phyloP scores from a whole-genome alignment of 2,329 filamentous ascomycete genomes.

The Aureobasidium pullulans region DNA sequence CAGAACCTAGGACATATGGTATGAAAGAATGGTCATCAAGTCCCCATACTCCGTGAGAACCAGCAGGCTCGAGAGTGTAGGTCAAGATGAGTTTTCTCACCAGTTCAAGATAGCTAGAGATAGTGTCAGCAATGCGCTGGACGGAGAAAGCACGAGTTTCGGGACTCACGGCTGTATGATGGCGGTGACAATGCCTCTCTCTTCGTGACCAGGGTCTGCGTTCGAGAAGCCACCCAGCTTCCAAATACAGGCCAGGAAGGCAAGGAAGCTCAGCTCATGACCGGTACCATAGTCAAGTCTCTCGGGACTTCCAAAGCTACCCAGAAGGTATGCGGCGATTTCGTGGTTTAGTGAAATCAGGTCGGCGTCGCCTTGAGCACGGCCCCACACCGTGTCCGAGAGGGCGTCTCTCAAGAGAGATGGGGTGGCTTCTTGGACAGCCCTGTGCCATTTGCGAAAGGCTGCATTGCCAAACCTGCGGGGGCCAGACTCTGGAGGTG shows the following conservation, averaged over 20 bases:
- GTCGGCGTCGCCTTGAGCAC: slow-evolving; percentile 20
- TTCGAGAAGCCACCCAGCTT: slow-evolving; percentile 73
- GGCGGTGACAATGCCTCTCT: slow-evolving; percentile 73
- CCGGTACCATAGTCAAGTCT: slow-evolving; percentile 93
- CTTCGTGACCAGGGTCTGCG: slow-evolving; percentile 49
- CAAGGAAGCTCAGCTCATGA: slow-evolving; percentile 89
- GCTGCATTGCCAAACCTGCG: slow-evolving; percentile 87
- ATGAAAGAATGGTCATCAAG: slow-evolving; percentile 95
- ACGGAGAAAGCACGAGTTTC: neutral
- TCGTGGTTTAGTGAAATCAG: slow-evolving; percentile 49
- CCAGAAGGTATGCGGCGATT: slow-evolving; percentile 70
- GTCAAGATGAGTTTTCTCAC: slow-evolving; percentile 76
- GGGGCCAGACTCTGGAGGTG: slow-evolving; percentile 77
- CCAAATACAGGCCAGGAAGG: slow-evolving; percentile 85
- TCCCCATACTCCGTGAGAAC: slow-evolving; percentile 96
- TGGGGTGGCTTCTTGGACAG: slow-evolving; percentile 55
- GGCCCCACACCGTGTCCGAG: slow-evolving; percentile 39
- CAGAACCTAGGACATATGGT: slow-evolving; percentile 91
- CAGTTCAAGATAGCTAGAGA: slow-evolving; percentile 66
- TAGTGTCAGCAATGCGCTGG: neutral
- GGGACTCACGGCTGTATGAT: slow-evolving; percentile 70
- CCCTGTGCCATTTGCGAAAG: slow-evolving; percentile 74
- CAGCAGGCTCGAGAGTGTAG: slow-evolving; percentile 90
- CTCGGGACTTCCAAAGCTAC: slow-evolving; percentile 80
- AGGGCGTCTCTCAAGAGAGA: slow-evolving; percentile 52